Percentiles rank a stretch among this genome's conserved stretches.
Conservation (phyloP, 805 yeast species). For the Saturnispora hagleri region DNA sequence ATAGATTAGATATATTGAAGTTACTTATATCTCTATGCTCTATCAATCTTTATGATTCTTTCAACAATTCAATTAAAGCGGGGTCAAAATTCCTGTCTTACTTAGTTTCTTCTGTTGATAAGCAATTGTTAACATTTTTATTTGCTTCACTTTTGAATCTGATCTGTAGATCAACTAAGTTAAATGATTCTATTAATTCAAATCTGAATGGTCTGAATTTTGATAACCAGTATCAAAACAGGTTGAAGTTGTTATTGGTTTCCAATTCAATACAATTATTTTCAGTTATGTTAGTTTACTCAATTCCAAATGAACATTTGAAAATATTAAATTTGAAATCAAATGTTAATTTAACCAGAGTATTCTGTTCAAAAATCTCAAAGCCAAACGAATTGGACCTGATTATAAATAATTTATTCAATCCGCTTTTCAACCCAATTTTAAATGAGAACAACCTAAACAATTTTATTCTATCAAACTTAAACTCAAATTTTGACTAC, state of each 20-base stretch:
- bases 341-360: constrained; percentile 27
- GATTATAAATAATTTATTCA: constrained; percentile 38
- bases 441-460: constrained; percentile 12
- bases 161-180: constrained; percentile 40
- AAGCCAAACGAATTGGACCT: constrained; percentile 47
- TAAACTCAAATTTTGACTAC: constrained; percentile 8
- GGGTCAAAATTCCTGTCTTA: constrained; percentile 59
- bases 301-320: constrained; percentile 42
- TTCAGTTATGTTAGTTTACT: constrained; percentile 51
- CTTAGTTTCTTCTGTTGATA: constrained; percentile 42
- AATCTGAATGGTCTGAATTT: constrained; percentile 32
- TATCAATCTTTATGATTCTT: constrained; percentile 43
- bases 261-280: constrained; percentile 55
- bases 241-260: constrained; percentile 39
- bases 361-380: constrained; percentile 42
- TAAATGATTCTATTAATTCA: constrained; percentile 15
- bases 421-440: constrained; percentile 40
- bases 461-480: constrained; percentile 15
- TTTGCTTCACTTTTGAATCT: constrained; percentile 66
- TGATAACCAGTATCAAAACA: constrained; percentile 24
- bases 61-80: constrained; percentile 31
- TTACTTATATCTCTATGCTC: constrained; percentile 55
- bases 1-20: constrained; percentile 59
- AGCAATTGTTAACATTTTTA: constrained; percentile 37
- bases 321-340: constrained; percentile 28